phyloP scores from a whole-genome alignment of 2,329 filamentous ascomycete genomes.

The Trichoderma asperellum region DNA sequence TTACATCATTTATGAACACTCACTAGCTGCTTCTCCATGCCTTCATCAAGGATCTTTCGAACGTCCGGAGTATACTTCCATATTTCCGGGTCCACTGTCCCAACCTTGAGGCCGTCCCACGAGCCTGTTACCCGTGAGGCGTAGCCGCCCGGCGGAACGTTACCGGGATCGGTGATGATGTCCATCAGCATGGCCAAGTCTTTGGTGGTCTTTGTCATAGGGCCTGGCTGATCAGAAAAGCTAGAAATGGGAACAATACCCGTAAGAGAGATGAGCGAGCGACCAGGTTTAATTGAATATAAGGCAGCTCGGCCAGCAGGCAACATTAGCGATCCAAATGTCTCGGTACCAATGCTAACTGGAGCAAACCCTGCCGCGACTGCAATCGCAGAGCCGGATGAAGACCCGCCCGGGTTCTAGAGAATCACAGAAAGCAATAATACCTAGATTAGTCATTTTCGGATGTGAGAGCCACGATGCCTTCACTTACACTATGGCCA shows the following conservation, averaged over 20 bases:
- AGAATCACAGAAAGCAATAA: not conserved
- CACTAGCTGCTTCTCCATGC: conserved; percentile 20
- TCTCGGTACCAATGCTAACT: conserved; percentile 61
- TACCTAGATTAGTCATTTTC: not conserved
- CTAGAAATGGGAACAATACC: conserved; percentile 26
- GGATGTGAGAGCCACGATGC: not conserved
- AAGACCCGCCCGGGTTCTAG: conserved; percentile 53
- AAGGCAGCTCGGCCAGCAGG: conserved; percentile 28
- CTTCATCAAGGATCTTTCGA: conserved; percentile 10
- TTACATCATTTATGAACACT: not conserved
- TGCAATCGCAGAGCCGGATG: conserved; percentile 58
- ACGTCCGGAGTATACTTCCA: conserved; percentile 24
- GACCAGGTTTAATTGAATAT: conserved; percentile 29
- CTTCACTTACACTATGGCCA: conserved; percentile 29
- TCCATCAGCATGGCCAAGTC: conserved; percentile 30
- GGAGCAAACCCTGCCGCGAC: conserved; percentile 58
- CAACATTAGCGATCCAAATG: conserved; percentile 48
- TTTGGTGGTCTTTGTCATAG: conserved; percentile 24
- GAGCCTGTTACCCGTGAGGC: conserved; percentile 21
- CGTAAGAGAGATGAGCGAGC: conserved; percentile 14
- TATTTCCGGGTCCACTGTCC: conserved; percentile 27
- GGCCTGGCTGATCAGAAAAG: conserved; percentile 26
- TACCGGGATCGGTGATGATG: conserved; percentile 1
- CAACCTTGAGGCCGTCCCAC: conserved; percentile 28
- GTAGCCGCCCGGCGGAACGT: conserved; percentile 22